These are phyloP conservation scores for Agapanthus africanus DNA, from an alignment of 106 monocot genomes.

Conservation along the genomic window DNA sequence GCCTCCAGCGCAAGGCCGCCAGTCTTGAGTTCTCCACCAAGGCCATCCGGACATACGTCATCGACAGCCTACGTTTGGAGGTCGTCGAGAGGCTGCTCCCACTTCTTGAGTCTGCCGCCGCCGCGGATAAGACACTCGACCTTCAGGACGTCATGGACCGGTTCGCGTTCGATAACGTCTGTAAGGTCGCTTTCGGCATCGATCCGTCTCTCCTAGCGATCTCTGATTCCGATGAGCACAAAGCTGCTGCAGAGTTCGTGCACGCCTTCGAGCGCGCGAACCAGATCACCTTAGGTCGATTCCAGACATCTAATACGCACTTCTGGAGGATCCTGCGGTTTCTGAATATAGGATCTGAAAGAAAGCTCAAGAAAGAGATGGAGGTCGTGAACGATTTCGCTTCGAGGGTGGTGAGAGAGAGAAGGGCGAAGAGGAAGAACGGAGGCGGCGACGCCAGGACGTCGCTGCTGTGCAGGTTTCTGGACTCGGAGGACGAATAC, in stretches of 20 bases:
- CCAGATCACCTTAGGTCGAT: neutral
- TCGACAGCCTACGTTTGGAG: conserved; percentile 11
- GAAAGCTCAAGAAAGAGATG: neutral
- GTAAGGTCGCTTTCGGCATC: conserved; percentile 22
- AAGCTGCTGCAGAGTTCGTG: neutral
- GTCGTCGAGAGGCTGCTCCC: conserved; percentile 19
- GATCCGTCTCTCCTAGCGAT: conserved; percentile 6
- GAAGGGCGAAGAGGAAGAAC: neutral
- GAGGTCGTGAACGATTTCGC: conserved; percentile 10
- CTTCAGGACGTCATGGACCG: conserved; percentile 29
- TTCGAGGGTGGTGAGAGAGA: neutral
- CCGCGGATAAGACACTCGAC: conserved; percentile 5
- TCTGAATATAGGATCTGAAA: conserved; percentile 9
- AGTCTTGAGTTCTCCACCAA: conserved; percentile 26
- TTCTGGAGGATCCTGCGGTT: conserved; percentile 6
- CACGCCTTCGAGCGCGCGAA: conserved; percentile 2
- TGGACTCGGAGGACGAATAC: neutral
- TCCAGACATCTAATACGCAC: neutral
- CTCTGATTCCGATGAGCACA: no score
- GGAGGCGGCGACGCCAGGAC: no score
- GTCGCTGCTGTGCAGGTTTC: neutral
- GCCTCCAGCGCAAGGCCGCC: conserved; percentile 20
- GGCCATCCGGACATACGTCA: conserved; percentile 19
- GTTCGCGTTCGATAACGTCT: conserved; percentile 33
- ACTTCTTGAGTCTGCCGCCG: neutral